Percentiles rank a stretch among this genome's conserved stretches.
Evolutionary conservation across 176 grass and related monocot species (phyloP).

Genomic region (Elymus sibiricus): DNA sequence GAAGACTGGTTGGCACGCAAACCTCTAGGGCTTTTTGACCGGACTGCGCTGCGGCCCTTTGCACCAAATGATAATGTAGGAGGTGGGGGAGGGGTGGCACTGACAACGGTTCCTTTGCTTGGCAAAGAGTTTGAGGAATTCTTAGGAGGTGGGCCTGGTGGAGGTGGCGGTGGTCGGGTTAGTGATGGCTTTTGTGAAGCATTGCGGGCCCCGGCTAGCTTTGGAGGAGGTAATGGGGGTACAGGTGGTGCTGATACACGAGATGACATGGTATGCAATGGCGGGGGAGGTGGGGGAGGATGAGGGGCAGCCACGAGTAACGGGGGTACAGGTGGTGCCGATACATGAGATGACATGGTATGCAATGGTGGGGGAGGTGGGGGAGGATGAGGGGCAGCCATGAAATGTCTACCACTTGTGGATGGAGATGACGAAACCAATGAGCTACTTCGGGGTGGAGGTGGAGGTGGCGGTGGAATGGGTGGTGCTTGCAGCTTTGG

Average conservation of each 20-base stretch:
- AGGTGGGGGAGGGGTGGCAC: slow-evolving; percentile 63
- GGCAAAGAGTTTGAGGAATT: slow-evolving; percentile 23
- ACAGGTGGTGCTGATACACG: slow-evolving; percentile 29
- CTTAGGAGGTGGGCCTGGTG: slow-evolving; percentile 36
- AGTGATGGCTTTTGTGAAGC: slow-evolving; percentile 27
- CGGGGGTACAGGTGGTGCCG: slow-evolving; percentile 27
- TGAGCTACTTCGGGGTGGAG: slow-evolving; percentile 22
- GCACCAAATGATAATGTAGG: slow-evolving; percentile 45
- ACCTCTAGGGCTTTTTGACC: slow-evolving; percentile 61
- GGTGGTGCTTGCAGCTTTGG: background rate
- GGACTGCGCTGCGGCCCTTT: slow-evolving; percentile 34
- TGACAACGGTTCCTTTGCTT: slow-evolving; percentile 37
- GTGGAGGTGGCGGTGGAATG: slow-evolving; percentile 36
- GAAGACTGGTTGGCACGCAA: slow-evolving; percentile 44
- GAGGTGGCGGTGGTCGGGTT: slow-evolving; percentile 34
- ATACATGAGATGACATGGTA: slow-evolving; percentile 19
- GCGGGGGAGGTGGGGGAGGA: slow-evolving; percentile 39
- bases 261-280: slow-evolving; percentile 15
- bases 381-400: slow-evolving; percentile 27
- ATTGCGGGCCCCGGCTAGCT: slow-evolving; percentile 8
- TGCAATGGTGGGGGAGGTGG: slow-evolving; percentile 33
- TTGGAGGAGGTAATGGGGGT: slow-evolving; percentile 42
- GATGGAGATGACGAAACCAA: slow-evolving; percentile 21
- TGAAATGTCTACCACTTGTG: slow-evolving; percentile 23
- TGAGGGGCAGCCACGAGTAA: background rate